Evolutionary conservation across 1,284 basidiomycete genomes (phyloP).

Genomic region (Amylostereum chailletii): DNA sequence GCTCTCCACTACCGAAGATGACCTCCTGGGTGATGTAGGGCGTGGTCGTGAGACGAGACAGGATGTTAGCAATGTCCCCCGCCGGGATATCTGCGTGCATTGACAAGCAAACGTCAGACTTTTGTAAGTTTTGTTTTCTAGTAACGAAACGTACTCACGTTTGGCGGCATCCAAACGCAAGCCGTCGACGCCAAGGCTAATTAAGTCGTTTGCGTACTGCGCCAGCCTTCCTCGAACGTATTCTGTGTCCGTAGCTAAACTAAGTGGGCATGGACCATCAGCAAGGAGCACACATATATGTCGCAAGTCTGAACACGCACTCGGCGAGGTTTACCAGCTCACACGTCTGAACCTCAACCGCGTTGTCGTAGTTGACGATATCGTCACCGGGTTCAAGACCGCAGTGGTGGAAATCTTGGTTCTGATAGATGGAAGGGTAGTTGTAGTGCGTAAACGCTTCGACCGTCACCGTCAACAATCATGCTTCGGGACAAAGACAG

Average conservation of each 20-base stretch:
- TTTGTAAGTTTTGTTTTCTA: neutral
- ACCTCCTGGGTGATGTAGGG: constrained; percentile 17
- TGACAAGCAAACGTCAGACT: no score
- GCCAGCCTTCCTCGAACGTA: constrained; percentile 19
- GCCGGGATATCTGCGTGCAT: constrained; percentile 13
- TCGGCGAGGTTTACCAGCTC: constrained; percentile 18
- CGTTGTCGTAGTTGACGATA: constrained; percentile 21
- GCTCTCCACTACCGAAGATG: neutral
- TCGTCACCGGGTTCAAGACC: constrained; percentile 16
- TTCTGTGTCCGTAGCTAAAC: constrained; percentile 21
- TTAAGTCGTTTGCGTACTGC: constrained; percentile 20
- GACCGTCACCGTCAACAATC: neutral
- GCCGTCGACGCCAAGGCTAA: constrained; percentile 22
- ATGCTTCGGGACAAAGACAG: neutral
- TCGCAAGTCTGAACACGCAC: constrained; percentile 8
- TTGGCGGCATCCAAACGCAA: constrained; percentile 27
- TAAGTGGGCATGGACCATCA: constrained; percentile 2
- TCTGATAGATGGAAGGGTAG: constrained; percentile 13
- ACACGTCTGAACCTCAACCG: constrained; percentile 22
- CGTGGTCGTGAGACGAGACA: constrained; percentile 7
- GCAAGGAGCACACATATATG: neutral
- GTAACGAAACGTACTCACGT: constrained; percentile 12
- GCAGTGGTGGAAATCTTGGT: constrained; percentile 24
- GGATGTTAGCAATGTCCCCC: constrained; percentile 15
- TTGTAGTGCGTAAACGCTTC: constrained; percentile 11